phyloP scores from a whole-genome alignment of 1,284 basidiomycete species.

The Omphalotus olearius region DNA sequence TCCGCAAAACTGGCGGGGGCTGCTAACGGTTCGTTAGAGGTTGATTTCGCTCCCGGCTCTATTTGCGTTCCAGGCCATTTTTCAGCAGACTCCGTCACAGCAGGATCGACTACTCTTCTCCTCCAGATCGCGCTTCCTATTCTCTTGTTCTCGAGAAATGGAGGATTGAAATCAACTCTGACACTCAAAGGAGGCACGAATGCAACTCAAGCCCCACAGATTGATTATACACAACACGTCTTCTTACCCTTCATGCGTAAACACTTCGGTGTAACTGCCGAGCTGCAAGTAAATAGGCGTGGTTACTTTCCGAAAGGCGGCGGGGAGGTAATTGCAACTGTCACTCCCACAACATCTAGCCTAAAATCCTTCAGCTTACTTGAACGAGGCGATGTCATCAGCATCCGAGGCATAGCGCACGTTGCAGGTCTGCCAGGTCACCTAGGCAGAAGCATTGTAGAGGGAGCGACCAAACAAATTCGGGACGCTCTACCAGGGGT shows the following conservation, averaged over 20 bases:
- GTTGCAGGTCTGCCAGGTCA: slow-evolving; percentile 53
- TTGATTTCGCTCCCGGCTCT: slow-evolving; percentile 49
- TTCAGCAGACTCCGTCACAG: slow-evolving; percentile 59
- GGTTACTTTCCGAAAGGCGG: slow-evolving; percentile 72
- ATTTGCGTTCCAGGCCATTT: slow-evolving; percentile 42
- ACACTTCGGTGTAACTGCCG: slow-evolving; percentile 46
- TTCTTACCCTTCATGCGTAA: slow-evolving; percentile 60
- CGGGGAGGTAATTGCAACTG: slow-evolving; percentile 46
- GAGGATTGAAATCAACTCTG: slow-evolving; percentile 34
- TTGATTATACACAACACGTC: slow-evolving; percentile 61
- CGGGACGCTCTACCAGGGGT: slow-evolving; percentile 23
- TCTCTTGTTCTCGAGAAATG: slow-evolving; percentile 45
- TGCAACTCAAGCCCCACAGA: slow-evolving; percentile 60
- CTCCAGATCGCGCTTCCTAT: slow-evolving; percentile 69
- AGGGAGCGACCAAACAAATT: slow-evolving; percentile 44
- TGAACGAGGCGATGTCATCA: slow-evolving; percentile 46
- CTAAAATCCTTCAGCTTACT: slow-evolving; percentile 46
- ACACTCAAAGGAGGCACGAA: slow-evolving; percentile 67
- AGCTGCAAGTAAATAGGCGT: slow-evolving; percentile 44
- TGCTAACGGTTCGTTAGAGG: slow-evolving; percentile 39
- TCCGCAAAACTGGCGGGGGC: slow-evolving; percentile 49
- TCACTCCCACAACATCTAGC: slow-evolving; percentile 35
- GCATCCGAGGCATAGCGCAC: slow-evolving; percentile 54
- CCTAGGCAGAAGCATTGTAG: slow-evolving; percentile 50
- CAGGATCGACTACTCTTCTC: slow-evolving; percentile 64